Conservation (phyloP, 2,329 filamentous ascomycete species). For the Penicillium occitanis region DNA sequence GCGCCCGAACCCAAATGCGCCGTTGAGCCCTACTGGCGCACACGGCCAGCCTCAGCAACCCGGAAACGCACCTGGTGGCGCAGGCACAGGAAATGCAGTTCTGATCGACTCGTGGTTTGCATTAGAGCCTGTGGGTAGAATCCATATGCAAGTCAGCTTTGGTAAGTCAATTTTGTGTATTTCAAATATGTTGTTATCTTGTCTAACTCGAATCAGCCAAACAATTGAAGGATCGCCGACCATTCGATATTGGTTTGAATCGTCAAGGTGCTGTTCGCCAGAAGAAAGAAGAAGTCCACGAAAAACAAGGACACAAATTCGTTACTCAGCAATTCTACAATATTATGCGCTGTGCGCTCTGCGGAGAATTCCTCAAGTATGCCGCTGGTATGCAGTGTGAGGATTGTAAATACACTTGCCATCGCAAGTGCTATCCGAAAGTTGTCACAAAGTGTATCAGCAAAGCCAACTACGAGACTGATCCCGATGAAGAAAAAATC, state of each 20-base stretch:
- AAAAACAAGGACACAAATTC: conserved; percentile 99
- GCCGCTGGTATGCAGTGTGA: conserved; percentile 98
- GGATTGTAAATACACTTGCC: conserved; percentile 99
- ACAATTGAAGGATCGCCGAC: conserved; percentile 77
- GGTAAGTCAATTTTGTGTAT: conserved; percentile 42
- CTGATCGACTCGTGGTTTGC: conserved; percentile 94
- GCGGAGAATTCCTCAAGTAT: conserved; percentile 97
- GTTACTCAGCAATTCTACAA: conserved; percentile 99
- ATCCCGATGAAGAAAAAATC: conserved; percentile 99
- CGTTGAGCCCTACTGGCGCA: conserved; percentile 28
- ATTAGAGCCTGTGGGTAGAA: conserved; percentile 87
- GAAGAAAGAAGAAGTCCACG: conserved; percentile 95
- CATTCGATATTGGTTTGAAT: conserved; percentile 84
- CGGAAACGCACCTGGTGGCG: conserved; percentile 13
- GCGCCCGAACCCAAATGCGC: conserved; percentile 51
- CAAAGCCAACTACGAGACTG: conserved; percentile 97
- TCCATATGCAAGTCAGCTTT: conserved; percentile 89
- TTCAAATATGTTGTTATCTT: not conserved
- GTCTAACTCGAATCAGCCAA: conserved; percentile 58
- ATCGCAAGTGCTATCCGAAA: conserved; percentile 93
- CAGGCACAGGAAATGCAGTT: conserved; percentile 27
- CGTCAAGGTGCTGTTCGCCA: conserved; percentile 96
- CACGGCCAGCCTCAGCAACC: conserved; percentile 27
- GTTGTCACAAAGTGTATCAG: conserved; percentile 99
- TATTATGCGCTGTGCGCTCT: conserved; percentile 98